Percentiles rank a stretch among this genome's conserved stretches.
phyloP scores from a whole-genome alignment of 257 asterid species.

The Solanum etuberosum region DNA sequence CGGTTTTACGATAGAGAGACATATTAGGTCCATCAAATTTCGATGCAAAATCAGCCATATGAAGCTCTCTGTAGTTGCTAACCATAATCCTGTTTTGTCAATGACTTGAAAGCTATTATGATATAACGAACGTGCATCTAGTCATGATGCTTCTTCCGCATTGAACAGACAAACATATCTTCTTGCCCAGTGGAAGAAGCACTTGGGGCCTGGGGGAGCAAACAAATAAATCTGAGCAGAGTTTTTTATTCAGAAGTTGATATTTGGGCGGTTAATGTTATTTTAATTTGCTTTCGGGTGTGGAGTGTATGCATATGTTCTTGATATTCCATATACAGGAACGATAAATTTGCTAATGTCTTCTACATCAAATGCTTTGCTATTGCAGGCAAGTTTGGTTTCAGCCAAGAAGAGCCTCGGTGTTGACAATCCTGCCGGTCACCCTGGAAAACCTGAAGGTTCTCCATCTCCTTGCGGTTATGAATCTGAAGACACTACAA shows the following conservation, averaged over 20 bases:
- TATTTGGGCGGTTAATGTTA: neutral
- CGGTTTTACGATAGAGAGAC: neutral
- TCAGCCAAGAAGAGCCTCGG: slow-evolving; percentile 58
- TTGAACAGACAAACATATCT: neutral
- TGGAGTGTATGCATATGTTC: neutral
- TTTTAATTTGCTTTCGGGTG: neutral
- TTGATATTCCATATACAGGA: neutral
- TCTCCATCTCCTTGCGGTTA: slow-evolving; percentile 47
- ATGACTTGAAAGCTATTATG: neutral
- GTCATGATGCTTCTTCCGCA: neutral
- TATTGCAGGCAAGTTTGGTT: slow-evolving; percentile 53
- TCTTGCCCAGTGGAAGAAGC: neutral
- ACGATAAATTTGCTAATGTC: neutral
- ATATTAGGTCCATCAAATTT: neutral
- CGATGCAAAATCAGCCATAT: neutral
- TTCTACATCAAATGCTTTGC: neutral
- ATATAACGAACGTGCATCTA: neutral
- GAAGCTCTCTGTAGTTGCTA: neutral
- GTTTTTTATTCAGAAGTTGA: neutral
- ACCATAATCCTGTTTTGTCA: neutral
- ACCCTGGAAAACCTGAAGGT: slow-evolving; percentile 32
- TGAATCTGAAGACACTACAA: slow-evolving; percentile 47
- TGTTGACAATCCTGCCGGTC: slow-evolving; percentile 25
- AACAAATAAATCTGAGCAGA: neutral
- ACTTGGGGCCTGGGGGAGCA: neutral